Percentiles rank a stretch among this genome's conserved stretches.
These are phyloP conservation scores for Candida odintsovae DNA, from an alignment of 805 yeast species.

Conservation along the genomic window DNA sequence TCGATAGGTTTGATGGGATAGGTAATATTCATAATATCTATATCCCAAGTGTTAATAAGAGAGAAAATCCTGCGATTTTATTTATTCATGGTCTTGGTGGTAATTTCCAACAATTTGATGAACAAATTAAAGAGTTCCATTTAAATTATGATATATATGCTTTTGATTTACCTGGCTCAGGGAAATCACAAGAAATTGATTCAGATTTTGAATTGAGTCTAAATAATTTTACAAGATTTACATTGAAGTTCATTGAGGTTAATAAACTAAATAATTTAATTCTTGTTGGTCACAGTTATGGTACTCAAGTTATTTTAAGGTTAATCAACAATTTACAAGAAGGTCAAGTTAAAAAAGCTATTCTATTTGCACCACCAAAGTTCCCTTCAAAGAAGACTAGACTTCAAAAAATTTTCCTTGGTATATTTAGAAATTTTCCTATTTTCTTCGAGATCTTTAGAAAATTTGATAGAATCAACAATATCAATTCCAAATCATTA, in stretches of 20 bases:
- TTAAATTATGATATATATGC: slow-evolving; percentile 61
- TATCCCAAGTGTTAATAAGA: slow-evolving; percentile 8
- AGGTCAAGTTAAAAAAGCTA: slow-evolving; percentile 7
- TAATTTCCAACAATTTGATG: slow-evolving; percentile 78
- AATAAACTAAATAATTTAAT: slow-evolving; percentile 24
- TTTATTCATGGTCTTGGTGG: slow-evolving; percentile 92
- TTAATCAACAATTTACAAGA: slow-evolving; percentile 17
- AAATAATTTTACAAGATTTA: slow-evolving; percentile 15
- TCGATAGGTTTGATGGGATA: slow-evolving; percentile 7
- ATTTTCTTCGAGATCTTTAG: slow-evolving; percentile 17
- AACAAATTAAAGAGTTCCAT: slow-evolving; percentile 50
- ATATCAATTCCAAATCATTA: slow-evolving; percentile 17
- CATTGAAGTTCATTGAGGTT: slow-evolving; percentile 6
- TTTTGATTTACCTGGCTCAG: slow-evolving; percentile 87
- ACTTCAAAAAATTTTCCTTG: slow-evolving; percentile 2
- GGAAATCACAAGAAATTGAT: slow-evolving; percentile 26
- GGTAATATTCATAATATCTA: slow-evolving; percentile 12
- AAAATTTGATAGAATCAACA: slow-evolving; percentile 21
- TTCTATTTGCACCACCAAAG: slow-evolving; percentile 47
- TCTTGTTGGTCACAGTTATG: slow-evolving; percentile 71
- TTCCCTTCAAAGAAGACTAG: slow-evolving; percentile 7
- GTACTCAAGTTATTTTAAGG: slow-evolving; percentile 49
- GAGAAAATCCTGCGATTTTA: slow-evolving; percentile 33
- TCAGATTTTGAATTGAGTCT: slow-evolving; percentile 8
- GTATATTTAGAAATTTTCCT: slow-evolving; percentile 5